Conservation (phyloP, 371 early-diverging fungal species). For the Fennellomyces sp. region DNA sequence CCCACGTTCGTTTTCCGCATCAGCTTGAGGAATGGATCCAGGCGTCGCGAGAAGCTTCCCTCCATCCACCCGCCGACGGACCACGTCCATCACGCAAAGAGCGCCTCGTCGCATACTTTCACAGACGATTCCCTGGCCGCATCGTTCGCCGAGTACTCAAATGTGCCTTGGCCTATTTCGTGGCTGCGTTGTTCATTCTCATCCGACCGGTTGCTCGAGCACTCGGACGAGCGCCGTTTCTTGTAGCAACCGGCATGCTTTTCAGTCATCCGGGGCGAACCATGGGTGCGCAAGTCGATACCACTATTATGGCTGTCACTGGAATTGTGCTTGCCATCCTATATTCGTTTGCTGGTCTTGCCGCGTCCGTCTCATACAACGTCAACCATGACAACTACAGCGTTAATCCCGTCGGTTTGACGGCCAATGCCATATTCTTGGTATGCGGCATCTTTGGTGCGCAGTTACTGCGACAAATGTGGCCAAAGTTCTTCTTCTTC, state of each 20-base stretch:
- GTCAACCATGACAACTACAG: conserved; percentile 15
- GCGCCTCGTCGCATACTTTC: conserved; percentile 9
- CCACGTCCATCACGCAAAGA: conserved; percentile 1
- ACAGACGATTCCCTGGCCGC: conserved; percentile 45
- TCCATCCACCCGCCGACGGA: background rate
- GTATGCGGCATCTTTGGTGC: conserved; percentile 20
- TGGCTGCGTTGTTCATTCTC: conserved; percentile 44
- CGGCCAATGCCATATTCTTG: conserved; percentile 8
- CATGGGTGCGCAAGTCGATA: conserved; percentile 48
- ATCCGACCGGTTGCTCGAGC: conserved; percentile 31
- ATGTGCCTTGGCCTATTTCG: conserved; percentile 51
- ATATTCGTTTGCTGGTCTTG: conserved; percentile 26
- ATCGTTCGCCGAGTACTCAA: conserved; percentile 58
- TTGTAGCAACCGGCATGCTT: conserved; percentile 41
- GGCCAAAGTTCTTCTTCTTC: conserved; percentile 30
- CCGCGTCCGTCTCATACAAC: conserved; percentile 28
- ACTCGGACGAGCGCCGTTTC: conserved; percentile 45
- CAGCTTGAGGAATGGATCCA: conserved; percentile 19
- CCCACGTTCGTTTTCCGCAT: background rate
- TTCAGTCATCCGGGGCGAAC: conserved; percentile 52
- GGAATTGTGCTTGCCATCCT: conserved; percentile 24
- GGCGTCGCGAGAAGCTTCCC: conserved; percentile 1
- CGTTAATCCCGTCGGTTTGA: conserved; percentile 1
- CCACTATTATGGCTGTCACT: conserved; percentile 34
- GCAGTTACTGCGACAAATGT: conserved; percentile 22